A percentile compares a stretch with the other conserved stretches of the same genome.
Evolutionary conservation across 805 yeast species (phyloP).

Genomic region (Saccharomycopsis fermentans): DNA sequence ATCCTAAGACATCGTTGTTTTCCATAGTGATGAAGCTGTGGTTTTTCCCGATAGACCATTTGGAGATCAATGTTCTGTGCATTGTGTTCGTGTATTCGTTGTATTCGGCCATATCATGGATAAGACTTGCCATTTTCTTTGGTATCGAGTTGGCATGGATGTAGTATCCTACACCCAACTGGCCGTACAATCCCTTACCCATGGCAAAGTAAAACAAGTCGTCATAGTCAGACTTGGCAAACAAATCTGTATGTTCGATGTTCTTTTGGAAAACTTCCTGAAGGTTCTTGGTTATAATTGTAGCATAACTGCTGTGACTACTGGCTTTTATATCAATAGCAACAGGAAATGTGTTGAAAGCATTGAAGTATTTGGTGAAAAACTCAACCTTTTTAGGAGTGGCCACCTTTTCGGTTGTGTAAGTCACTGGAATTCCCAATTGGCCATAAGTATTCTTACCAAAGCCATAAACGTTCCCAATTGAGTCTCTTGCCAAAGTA

Average conservation of each 20-base stretch:
- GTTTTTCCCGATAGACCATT: slow-evolving; percentile 52
- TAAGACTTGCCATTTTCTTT: slow-evolving; percentile 40
- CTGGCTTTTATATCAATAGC: slow-evolving; percentile 56
- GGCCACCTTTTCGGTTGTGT: slow-evolving; percentile 57
- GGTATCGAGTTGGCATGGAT: slow-evolving; percentile 69
- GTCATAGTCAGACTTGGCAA: slow-evolving; percentile 22
- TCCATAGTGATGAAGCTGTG: slow-evolving; percentile 53
- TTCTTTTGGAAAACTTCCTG: slow-evolving; percentile 25
- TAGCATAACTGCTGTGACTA: slow-evolving; percentile 51
- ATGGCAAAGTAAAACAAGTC: slow-evolving; percentile 43
- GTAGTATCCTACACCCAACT: slow-evolving; percentile 69
- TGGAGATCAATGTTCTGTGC: slow-evolving; percentile 37
- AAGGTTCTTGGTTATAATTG: slow-evolving; percentile 27
- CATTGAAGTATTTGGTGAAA: slow-evolving; percentile 31
- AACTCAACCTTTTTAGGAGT: slow-evolving; percentile 50
- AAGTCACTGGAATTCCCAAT: slow-evolving; percentile 58
- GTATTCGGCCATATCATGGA: slow-evolving; percentile 35
- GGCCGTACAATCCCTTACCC: slow-evolving; percentile 83
- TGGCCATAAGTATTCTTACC: slow-evolving; percentile 85
- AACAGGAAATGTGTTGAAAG: slow-evolving; percentile 32
- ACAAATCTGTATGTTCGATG: slow-evolving; percentile 17
- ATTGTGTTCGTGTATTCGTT: slow-evolving; percentile 35
- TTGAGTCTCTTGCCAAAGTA: slow-evolving; percentile 54
- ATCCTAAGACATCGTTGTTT: slow-evolving; percentile 56
- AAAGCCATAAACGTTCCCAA: slow-evolving; percentile 73